Base-by-base conservation (phyloP, 495 filamentous ascomycete species). In the Tuber umbilicatum region DNA sequence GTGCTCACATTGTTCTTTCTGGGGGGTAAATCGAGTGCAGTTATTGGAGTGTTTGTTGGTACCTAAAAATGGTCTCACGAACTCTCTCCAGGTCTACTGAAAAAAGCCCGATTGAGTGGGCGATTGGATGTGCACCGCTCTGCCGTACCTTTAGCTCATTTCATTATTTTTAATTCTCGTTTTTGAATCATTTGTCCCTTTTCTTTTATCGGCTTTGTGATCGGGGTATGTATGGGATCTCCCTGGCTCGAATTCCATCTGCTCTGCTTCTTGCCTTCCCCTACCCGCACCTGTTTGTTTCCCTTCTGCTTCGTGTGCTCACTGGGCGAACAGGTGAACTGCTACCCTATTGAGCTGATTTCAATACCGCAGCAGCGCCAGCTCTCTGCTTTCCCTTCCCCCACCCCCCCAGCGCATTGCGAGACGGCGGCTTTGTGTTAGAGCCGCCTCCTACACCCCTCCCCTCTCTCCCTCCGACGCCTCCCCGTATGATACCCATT, bases 331-430 rank as follows among this genome's bases (percentile, higher is more conserved):
- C 27, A 64, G 55, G 55, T 64, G 55, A 12, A 64, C 27, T 31
- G 55, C 55, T 64, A n/a, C n/a, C n/a, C n/a, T n/a, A 31, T 55
- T 55, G 47, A 31, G 68, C 76, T 78, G 75, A 78, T 70, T 75
- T 78, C 77, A 78, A 79, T 68, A 79, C 74, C 72, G 64, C 72
- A 68, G 68, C 71, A 74, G 71, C 37, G 74, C 71, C 37, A 39
- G 71, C 31, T 47, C 40, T 73, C 67, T 42, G 67, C 35, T 21
- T 69, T 71, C 77, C 60, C 69, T 69, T 72, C 71, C 42, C 73
- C 42, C 45, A n/a, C 40, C 43, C 73, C 42, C 47, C 27, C 41
- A 40, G 73, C 69, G 75, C 55, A 74, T 77, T 74, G 73, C 73
- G 68, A 77, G 70, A 74, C 68, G 42, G 76, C 27, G 68, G 75